These are phyloP conservation scores for Balamuthia mandrillaris DNA, from an alignment of 208 protist genomes.

Conservation along the genomic window DNA sequence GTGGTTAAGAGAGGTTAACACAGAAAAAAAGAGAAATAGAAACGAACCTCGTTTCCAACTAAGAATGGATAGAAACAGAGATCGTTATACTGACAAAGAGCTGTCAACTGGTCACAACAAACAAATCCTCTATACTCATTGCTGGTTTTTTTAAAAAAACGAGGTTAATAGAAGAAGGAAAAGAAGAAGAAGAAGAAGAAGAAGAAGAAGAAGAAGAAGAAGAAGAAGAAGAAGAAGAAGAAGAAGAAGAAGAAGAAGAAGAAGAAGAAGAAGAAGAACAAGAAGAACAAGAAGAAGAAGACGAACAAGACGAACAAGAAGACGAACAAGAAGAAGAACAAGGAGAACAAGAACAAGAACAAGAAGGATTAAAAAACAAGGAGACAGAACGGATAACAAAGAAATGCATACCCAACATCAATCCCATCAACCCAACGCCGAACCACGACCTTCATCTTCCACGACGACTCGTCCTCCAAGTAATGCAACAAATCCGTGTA, in stretches of 20 bases:
- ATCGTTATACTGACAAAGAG: conserved; percentile 31
- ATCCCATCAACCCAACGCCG: conserved; percentile 18
- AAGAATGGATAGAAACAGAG: conserved; percentile 2
- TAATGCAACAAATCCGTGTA: neutral
- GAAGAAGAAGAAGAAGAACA: too few species aligned
- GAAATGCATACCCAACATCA: conserved; percentile 17
- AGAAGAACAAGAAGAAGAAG: neutral
- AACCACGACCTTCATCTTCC: conserved; percentile 30
- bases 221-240: too few species aligned
- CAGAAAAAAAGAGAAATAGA: neutral
- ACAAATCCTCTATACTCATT: conserved; percentile 30
- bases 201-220: neutral
- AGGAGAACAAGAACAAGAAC: neutral
- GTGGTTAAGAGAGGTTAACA: neutral
- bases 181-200: neutral
- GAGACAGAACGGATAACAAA: neutral
- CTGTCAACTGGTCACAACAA: neutral
- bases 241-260: too few species aligned
- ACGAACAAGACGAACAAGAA: neutral
- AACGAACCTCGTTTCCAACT: neutral
- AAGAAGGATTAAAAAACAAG: neutral
- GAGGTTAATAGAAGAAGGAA: too few species aligned
- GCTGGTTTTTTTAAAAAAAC: too few species aligned
- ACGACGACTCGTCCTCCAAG: neutral
- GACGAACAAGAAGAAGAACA: too few species aligned